Base-by-base conservation (phyloP, 2,329 filamentous ascomycete species). In the Xylaria sp. region DNA sequence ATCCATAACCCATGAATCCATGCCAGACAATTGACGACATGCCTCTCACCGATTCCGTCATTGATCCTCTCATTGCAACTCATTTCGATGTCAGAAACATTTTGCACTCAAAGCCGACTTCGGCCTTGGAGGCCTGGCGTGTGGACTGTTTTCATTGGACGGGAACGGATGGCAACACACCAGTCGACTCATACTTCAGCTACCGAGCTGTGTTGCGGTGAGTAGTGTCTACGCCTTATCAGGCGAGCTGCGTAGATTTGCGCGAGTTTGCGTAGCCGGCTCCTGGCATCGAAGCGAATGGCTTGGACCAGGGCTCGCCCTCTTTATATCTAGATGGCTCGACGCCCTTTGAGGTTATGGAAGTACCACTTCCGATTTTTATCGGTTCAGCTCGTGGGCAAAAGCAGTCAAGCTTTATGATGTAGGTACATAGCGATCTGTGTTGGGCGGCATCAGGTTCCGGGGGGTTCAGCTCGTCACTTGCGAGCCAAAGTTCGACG, bases 11-110 rank as follows among this genome's bases (percentile, higher is more conserved):
- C n/a, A n/a, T 33, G 27, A 51, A 21, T 53, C 46, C 31, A 29
- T 15, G 40, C 23, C 29, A 31, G 27, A 37, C 13, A 27, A 40
- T 54, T 65, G 63, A 65, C 60, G 60, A 62, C 58, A 65, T 65
- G 59, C 33, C 43, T 63, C 47, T 54, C 60, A 25, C 38, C 41
- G 60, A 63, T 65, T 63, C 38, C 56, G 59, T 55, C 59, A 65
- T 62, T 40, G 21, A 48, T 62, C 9, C 40, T 56, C 48, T 59
- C 54, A 65, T 60, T 44, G n/a, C 48, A 38, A 11, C 38, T 55
- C 38, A 44, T 53, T 19, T 54, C 8, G 9, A 27, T 8, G 33
- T 13, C 9, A 51, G 54, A 47, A 23, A 27, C 15, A 29, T 48
- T 31, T 56, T 33, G 48, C 13, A 33, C 13, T 17, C 33, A n/a